Base-by-base conservation (phyloP, 2,329 filamentous ascomycete genomes). In the Colletotrichum somersetense region DNA sequence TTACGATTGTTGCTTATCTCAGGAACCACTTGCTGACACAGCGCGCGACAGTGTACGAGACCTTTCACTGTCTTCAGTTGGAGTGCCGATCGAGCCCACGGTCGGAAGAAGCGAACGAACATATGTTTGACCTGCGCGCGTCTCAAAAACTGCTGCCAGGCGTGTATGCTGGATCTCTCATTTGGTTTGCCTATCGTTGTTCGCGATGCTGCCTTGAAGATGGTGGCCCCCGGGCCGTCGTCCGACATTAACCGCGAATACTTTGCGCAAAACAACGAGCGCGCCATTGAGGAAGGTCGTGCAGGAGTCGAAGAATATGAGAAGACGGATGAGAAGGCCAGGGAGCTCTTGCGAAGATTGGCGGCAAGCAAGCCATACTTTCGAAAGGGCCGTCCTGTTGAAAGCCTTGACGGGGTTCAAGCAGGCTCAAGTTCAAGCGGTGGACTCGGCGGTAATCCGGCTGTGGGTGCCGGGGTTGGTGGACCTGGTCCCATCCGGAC, bases 81-180 rank as follows among this genome's bases (percentile, higher is more conserved):
- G 96, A 96, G 96, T 77, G 91, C 93, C 74, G 95, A 97, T 81
- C 93, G 96, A 70, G 96, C 95, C 3, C 88, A 90, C 74, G 91
- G 95, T 35, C 93, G 95, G 74, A 95, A 96, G 81, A 97, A 97
- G 84, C 92, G 93, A 76, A 98, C 96, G 66, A 97, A 94, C 78
- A 97, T 98, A 78, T 99, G 96, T 82, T 87, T 99, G 33, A 99
- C 96, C 52, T 99, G 96, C 85, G 96, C 96, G 30, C 93, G 96
- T 56, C 88, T 98, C 76, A 99, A 99, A 84, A 99, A 99, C 85
- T 98, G 96, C 85, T 99, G 96, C 80, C 96, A 99, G 85, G 96
- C 92, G 84, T 99, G 96, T 86, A 98, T 98, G 94, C 91, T 99
- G 65, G 96, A 99, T 87, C 85, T 99, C 72, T 96, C 94, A 16